A percentile compares a stretch with the other conserved stretches of the same genome.
These are phyloP conservation scores for Ochetophila trinervis DNA, from an alignment of 306 rosid species.

Conservation along the genomic window DNA sequence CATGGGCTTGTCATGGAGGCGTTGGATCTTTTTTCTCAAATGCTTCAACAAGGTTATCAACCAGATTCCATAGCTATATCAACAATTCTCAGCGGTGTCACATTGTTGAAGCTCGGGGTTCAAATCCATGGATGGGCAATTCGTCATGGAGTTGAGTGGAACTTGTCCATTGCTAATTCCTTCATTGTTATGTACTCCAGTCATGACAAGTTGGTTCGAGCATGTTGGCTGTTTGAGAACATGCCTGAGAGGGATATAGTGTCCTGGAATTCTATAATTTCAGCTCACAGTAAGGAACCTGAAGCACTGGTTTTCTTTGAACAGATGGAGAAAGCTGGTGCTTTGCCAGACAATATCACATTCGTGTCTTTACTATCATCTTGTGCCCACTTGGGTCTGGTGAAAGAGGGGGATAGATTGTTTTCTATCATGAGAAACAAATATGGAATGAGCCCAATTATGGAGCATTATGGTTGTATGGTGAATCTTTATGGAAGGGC, in stretches of 20 bases:
- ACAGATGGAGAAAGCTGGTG: conserved; percentile 57
- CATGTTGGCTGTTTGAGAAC: conserved; percentile 49
- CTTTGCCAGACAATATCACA: conserved; percentile 58
- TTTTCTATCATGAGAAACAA: conserved; percentile 56
- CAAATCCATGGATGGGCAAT: conserved; percentile 80
- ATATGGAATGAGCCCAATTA: conserved; percentile 64
- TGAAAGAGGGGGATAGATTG: conserved; percentile 62
- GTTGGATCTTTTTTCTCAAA: conserved; percentile 41
- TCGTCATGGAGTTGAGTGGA: conserved; percentile 59
- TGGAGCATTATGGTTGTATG: conserved; percentile 86
- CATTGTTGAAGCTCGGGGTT: conserved; percentile 41
- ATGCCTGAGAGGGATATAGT: conserved; percentile 79
- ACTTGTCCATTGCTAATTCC: conserved; percentile 64
- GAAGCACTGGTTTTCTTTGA: conserved; percentile 57
- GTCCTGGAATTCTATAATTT: conserved; percentile 84
- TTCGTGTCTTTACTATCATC: conserved; percentile 70
- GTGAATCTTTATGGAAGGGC: conserved; percentile 89
- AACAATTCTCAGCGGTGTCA: conserved; percentile 36
- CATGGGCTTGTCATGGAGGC: conserved; percentile 65
- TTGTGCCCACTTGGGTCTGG: conserved; percentile 67
- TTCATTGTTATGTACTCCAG: conserved; percentile 62
- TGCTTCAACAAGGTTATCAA: conserved; percentile 48
- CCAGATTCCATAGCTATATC: conserved; percentile 71
- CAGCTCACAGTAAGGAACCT: conserved; percentile 55
- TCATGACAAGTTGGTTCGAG: conserved; percentile 45